Conservation (phyloP, 1,284 basidiomycete genomes). For the Pseudozyma pruni region DNA sequence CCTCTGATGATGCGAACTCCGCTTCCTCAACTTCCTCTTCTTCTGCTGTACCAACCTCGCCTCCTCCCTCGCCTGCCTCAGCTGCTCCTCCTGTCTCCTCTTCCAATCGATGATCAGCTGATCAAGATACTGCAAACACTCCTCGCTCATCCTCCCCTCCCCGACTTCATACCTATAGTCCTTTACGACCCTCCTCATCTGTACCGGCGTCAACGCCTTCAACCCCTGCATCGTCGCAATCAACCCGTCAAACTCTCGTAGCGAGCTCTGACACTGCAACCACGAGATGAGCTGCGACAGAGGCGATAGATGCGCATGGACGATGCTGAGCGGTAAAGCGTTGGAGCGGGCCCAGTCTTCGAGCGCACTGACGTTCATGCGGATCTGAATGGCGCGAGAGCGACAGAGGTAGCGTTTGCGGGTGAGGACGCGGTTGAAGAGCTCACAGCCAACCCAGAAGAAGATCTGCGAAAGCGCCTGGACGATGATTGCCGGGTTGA, state of each 20-base stretch:
- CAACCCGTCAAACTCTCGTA: slow-evolving; percentile 82
- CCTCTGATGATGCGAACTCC: slow-evolving; percentile 34
- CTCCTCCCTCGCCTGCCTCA: slow-evolving; percentile 32
- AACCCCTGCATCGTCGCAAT: slow-evolving; percentile 89
- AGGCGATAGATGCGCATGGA: slow-evolving; percentile 80
- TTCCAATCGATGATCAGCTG: slow-evolving; percentile 98
- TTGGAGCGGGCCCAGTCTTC: slow-evolving; percentile 91
- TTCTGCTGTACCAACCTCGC: slow-evolving; percentile 19
- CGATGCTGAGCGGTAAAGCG: slow-evolving; percentile 81
- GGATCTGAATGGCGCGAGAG: slow-evolving; percentile 87
- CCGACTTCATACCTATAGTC: slow-evolving; percentile 96
- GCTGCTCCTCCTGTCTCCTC: slow-evolving; percentile 68
- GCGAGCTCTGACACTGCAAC: slow-evolving; percentile 76
- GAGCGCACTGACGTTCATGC: slow-evolving; percentile 83
- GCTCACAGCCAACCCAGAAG: slow-evolving; percentile 85
- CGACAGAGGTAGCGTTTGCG: slow-evolving; percentile 94
- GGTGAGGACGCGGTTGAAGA: slow-evolving; percentile 95
- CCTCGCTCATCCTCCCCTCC: slow-evolving; percentile 90
- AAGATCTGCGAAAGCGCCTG: slow-evolving; percentile 95
- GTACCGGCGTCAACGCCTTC: slow-evolving; percentile 86
- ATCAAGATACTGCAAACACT: slow-evolving; percentile 90
- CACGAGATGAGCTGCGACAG: slow-evolving; percentile 86
- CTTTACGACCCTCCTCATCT: slow-evolving; percentile 90
- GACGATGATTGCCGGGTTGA: slow-evolving; percentile 87
- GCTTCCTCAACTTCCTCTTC: slow-evolving; percentile 36